A percentile compares a stretch with the other conserved stretches of the same genome.
Conservation (phyloP, 306 rosid species). For the Comarum palustre region DNA sequence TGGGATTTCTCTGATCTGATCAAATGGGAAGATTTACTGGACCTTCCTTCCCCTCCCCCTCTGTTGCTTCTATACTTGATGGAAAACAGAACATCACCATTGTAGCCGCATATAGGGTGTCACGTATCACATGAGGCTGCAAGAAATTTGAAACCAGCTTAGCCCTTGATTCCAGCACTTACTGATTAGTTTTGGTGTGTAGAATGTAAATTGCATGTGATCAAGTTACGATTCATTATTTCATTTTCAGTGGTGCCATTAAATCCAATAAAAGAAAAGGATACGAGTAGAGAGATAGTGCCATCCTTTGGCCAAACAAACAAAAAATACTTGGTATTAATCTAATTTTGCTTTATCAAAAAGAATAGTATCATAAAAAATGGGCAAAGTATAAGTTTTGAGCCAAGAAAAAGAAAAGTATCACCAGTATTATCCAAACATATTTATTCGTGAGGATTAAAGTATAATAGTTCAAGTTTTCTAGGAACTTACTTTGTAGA, state of each 20-base stretch:
- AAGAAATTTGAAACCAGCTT: constrained; percentile 10
- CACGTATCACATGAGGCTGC: constrained; percentile 15
- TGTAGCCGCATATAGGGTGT: background rate
- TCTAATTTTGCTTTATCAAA: background rate
- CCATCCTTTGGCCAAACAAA: background rate
- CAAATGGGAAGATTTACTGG: constrained; percentile 14
- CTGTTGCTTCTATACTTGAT: constrained; percentile 8
- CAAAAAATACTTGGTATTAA: background rate
- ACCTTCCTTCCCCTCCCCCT: background rate
- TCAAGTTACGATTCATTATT: background rate
- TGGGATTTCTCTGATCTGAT: background rate
- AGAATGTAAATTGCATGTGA: background rate
- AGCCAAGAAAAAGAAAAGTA: background rate
- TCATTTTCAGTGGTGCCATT: background rate
- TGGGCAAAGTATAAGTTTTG: background rate
- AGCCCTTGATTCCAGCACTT: constrained; percentile 24
- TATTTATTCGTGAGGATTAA: background rate
- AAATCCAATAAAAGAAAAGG: background rate
- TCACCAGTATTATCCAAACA: background rate
- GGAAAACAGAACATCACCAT: constrained; percentile 1
- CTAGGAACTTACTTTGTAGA: too few species aligned
- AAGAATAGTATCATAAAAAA: background rate
- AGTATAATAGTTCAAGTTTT: fast-evolving
- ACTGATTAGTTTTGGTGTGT: background rate
- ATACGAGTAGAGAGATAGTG: background rate